Conservation (phyloP, 78 protist genomes). For the Dictyostelium intermedium region DNA sequence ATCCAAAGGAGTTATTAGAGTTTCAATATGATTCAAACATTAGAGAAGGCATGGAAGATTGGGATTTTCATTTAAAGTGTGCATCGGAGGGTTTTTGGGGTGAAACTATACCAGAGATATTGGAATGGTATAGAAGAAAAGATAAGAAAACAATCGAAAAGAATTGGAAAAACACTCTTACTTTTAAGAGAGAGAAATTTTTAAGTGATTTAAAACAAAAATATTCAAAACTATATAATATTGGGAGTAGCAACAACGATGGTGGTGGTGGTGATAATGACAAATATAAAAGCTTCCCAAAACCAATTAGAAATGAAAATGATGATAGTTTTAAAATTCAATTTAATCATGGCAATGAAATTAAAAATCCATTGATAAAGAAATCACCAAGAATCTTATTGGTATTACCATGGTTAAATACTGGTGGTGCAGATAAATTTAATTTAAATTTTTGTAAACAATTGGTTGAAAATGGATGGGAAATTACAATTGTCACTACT, state of each 20-base stretch:
- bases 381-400: conserved; percentile 47
- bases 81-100: conserved; percentile 61
- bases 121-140: conserved; percentile 70
- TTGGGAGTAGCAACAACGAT: no score
- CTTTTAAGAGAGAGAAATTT: neutral
- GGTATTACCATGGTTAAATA: conserved; percentile 67
- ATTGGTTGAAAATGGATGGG: conserved; percentile 63
- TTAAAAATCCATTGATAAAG: neutral
- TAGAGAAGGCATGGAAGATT: conserved; percentile 64
- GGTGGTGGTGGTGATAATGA: neutral
- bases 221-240: conserved; percentile 26
- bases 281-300: neutral
- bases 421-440: conserved; percentile 76
- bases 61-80: conserved; percentile 55
- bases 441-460: conserved; percentile 62
- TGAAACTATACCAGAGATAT: conserved; percentile 61
- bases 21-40: conserved; percentile 17
- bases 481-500: conserved; percentile 35
- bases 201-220: conserved; percentile 9
- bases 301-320: neutral
- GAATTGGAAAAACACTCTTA: conserved; percentile 1
- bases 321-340: neutral
- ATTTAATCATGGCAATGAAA: neutral
- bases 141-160: neutral
- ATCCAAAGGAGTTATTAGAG: neutral